Conservation (phyloP, 495 filamentous ascomycete genomes). For the Aspergillus wentii region DNA sequence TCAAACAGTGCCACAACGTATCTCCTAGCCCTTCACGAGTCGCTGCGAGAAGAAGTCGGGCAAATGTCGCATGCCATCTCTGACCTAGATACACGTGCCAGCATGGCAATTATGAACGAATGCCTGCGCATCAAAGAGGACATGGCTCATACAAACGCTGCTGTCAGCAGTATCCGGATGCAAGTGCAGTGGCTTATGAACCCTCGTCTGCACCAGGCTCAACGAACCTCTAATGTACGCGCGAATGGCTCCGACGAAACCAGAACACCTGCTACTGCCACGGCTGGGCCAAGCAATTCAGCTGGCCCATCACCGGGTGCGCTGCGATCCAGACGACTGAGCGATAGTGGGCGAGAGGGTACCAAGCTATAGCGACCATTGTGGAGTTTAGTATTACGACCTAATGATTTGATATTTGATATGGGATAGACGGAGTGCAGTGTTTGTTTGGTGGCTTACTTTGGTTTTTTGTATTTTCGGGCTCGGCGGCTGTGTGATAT, state of each 20-base stretch:
- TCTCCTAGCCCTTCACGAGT: constrained; percentile 63
- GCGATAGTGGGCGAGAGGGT: constrained; percentile 41
- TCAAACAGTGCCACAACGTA: constrained; percentile 48
- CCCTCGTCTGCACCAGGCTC: constrained; percentile 47
- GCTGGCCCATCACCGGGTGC: constrained; percentile 19
- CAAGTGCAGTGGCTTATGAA: constrained; percentile 69
- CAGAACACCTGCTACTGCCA: constrained; percentile 11
- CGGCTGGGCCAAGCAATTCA: constrained; percentile 23
- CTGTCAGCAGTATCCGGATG: constrained; percentile 56
- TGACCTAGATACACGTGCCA: constrained; percentile 60
- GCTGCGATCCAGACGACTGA: constrained; percentile 32
- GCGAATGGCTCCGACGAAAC: constrained; percentile 9
- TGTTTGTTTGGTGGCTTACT: no score
- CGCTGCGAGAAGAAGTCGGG: constrained; percentile 58
- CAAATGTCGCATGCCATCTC: constrained; percentile 53
- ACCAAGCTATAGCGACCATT: constrained; percentile 37
- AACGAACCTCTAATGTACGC: constrained; percentile 21
- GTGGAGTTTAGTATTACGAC: no score
- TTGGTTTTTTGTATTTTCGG: no score
- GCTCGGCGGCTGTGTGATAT: no score
- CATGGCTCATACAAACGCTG: constrained; percentile 61
- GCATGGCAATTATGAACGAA: constrained; percentile 67
- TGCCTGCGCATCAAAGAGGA: constrained; percentile 63
- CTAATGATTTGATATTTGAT: no score
- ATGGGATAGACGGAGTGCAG: no score